A percentile compares a stretch with the other conserved stretches of the same genome.
These are phyloP conservation scores for Penicillium sp. DNA, from an alignment of 2,329 filamentous ascomycete species.

Conservation along the genomic window DNA sequence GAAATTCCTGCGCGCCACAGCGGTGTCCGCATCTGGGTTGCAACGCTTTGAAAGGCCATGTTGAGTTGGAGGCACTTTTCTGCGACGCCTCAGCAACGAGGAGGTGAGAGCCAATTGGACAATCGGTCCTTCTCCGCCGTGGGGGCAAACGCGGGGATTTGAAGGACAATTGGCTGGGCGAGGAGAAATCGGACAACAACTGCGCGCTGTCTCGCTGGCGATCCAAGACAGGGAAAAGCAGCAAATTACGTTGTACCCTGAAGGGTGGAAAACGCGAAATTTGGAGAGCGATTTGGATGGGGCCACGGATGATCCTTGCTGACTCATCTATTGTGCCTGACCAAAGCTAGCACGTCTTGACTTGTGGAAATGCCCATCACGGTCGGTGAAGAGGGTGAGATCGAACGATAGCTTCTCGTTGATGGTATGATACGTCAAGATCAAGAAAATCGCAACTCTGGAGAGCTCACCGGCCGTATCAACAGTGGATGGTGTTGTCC, in stretches of 20 bases:
- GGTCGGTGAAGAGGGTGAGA: background rate
- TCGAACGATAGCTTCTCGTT: background rate
- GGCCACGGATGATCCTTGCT: constrained; percentile 15
- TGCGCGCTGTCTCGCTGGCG: constrained; percentile 10
- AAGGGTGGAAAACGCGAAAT: constrained; percentile 14
- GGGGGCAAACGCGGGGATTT: constrained; percentile 21
- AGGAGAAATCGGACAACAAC: constrained; percentile 6
- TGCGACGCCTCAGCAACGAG: background rate
- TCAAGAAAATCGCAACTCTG: background rate
- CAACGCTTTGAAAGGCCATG: constrained; percentile 40
- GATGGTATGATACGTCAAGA: background rate
- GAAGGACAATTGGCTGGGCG: constrained; percentile 12
- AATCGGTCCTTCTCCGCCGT: constrained; percentile 21
- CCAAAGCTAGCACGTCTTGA: background rate
- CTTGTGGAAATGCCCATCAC: background rate
- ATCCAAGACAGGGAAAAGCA: constrained; percentile 11
- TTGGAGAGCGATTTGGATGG: constrained; percentile 8
- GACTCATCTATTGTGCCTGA: constrained; percentile 16
- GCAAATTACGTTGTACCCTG: background rate
- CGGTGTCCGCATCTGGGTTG: constrained; percentile 37
- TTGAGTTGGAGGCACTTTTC: constrained; percentile 1
- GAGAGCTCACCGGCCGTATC: background rate
- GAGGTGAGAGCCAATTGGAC: constrained; percentile 21
- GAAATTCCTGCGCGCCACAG: constrained; percentile 30
- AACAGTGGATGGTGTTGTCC: background rate